Evolutionary conservation across 371 early-diverging fungal species (phyloP), one percentile per base, ranked within the genome.

Genomic region (Chytridiales sp.): DNA sequence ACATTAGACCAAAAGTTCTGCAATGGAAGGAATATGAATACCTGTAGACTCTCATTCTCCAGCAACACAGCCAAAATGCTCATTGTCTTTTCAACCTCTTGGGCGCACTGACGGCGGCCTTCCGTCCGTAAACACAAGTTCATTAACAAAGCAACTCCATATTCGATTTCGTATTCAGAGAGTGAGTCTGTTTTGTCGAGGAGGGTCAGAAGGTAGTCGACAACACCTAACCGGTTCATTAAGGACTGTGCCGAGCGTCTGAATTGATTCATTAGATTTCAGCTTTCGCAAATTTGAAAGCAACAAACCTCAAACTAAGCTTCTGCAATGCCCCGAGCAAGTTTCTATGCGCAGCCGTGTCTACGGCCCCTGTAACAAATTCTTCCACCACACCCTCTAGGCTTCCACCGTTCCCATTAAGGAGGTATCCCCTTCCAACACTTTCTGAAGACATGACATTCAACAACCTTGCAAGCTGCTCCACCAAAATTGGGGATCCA

Each of bases 91-190:
- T 46, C 61, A 9, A 61, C 61, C 32, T 68, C 49, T 5, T 48
- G 19, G 1, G 47, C 21, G 51, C 71, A 72, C 56, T 75, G 68
- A 26, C 38, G 30, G 32, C 67, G 50, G 1, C 81, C 81, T 9
- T 22, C 38, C 15, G 69, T 71, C 24, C 81, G 47, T 48, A 75
- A 46, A 34, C 67, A 66, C 29, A 81, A 66, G 63, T 81, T 81
- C 79, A 81, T 79, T 34, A 79, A 44, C 40, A 79, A 51, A 17
- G 79, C 79, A n/a, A 64, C 41, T 2, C 63, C 75, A 57, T 76
- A 76, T 53, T 75, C 70, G 47, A 78, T 36, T 31, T 65, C 72
- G 44, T 66, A 68, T 1, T 75, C 77, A 11, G 68, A 51, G 4
- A 77, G 56, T 3, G 61, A n/a, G 39, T 72, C 74, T 5, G 42